These are phyloP conservation scores for Pythium biforme DNA, from an alignment of 352 stramenopile genomes.

Conservation along the genomic window DNA sequence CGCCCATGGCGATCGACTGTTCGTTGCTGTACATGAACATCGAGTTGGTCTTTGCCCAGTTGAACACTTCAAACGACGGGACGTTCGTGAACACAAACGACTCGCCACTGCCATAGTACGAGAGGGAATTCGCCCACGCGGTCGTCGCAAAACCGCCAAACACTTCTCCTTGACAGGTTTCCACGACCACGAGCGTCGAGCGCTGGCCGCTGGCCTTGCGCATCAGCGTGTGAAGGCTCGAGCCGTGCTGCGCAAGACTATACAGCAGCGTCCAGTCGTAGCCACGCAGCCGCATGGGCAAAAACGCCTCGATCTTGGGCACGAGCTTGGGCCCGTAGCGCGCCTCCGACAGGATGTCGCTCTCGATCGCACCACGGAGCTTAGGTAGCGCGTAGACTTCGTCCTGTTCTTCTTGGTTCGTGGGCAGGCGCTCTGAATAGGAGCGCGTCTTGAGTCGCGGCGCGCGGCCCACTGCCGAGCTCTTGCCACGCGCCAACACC, in stretches of 20 bases:
- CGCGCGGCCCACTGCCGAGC: not conserved
- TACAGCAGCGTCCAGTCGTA: conserved; percentile 74
- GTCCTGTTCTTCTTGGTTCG: conserved; percentile 34
- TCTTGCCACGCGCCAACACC: not conserved
- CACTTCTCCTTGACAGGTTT: conserved; percentile 59
- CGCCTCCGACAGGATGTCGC: conserved; percentile 47
- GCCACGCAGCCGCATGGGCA: conserved; percentile 44
- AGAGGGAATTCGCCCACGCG: conserved; percentile 44
- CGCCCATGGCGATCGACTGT: conserved; percentile 69
- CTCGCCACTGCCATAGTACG: conserved; percentile 73
- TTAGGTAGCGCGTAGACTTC: conserved; percentile 36
- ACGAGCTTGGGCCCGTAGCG: conserved; percentile 43
- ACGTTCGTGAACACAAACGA: conserved; percentile 72
- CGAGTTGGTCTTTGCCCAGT: conserved; percentile 55
- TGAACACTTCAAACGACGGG: conserved; percentile 56
- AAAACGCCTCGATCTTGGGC: conserved; percentile 53
- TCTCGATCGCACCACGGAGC: conserved; percentile 45
- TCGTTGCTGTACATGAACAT: conserved; percentile 79
- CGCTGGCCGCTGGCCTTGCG: conserved; percentile 36
- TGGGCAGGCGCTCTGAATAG: conserved; percentile 32
- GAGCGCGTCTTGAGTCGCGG: conserved; percentile 33
- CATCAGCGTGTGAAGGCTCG: conserved; percentile 61
- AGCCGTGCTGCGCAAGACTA: conserved; percentile 63
- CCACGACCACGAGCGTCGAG: conserved; percentile 55
- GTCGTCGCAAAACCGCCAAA: conserved; percentile 61